phyloP scores from a whole-genome alignment of 331 rosid species.

The Prunus yedoensis region DNA sequence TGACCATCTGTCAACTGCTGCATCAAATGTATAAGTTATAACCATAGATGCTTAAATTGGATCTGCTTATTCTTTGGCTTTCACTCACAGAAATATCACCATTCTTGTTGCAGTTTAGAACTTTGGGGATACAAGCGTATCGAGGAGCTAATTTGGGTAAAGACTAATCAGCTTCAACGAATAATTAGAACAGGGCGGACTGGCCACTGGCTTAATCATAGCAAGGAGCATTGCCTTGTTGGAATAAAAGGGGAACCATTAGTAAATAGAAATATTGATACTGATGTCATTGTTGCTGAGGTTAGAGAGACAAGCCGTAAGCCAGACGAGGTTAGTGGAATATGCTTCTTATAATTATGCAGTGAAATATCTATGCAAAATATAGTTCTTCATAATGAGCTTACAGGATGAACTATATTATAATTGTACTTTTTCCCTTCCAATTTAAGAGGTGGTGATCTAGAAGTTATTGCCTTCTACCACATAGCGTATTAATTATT shows the following conservation, averaged over 20 bases:
- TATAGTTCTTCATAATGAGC: neutral
- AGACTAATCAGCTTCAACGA: constrained; percentile 98
- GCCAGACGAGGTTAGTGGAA: constrained; percentile 90
- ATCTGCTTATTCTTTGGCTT: constrained; percentile 21
- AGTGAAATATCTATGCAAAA: neutral
- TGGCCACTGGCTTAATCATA: constrained; percentile 98
- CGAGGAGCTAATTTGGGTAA: constrained; percentile 98
- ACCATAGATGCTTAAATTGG: constrained; percentile 8
- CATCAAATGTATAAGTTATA: neutral
- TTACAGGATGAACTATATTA: neutral
- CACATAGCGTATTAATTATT: neutral
- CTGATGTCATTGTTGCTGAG: constrained; percentile 97
- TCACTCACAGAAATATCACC: constrained; percentile 14
- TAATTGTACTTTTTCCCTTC: neutral
- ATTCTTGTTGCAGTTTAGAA: constrained; percentile 68
- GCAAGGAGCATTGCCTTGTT: constrained; percentile 97
- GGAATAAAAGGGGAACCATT: constrained; percentile 91
- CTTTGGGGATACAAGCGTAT: constrained; percentile 96
- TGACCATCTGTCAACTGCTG: constrained; percentile 17
- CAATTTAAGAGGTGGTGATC: neutral
- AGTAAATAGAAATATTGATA: constrained; percentile 93
- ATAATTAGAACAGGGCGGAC: constrained; percentile 97
- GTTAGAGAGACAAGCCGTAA: constrained; percentile 98
- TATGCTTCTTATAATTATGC: constrained; percentile 1
- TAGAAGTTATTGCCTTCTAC: neutral